Base-by-base conservation (phyloP, 2,329 filamentous ascomycete species). In the Botrytis cinerea region DNA sequence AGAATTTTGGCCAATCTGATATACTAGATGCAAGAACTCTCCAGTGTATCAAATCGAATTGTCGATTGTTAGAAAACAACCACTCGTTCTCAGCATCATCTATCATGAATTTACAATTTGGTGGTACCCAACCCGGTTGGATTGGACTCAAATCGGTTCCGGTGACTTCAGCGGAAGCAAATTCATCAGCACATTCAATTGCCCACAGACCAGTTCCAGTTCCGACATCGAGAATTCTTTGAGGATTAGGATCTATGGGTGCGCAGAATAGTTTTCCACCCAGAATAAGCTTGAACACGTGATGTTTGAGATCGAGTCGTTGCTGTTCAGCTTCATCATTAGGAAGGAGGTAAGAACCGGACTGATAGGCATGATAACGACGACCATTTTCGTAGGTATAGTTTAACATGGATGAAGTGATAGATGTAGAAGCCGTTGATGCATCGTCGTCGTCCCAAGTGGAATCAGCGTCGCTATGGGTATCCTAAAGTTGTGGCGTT, bases 271-370 rank as follows among this genome's bases (percentile, higher is more conserved):
- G 80, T 25, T 59, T 70, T 28, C 76, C 75, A 18, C 76, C 76
- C 5, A 72, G 54, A 38, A 74, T 74, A 4, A 80, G 73, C 69
- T 78, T 77, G 28, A 79, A 75, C 67, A 80, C 77, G 78, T 80
- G 10, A 75, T 80, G 79, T 70, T 80, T 87, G 83, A 89, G 84
- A 70, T 89, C 87, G 76, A 88, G 85, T 54, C 87, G 82, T 75
- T 89, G 87, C 78, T 89, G 87, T 80, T 90, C 88, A 8, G 84
- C 81, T 67, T 89, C 88, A 74, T 90, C 88, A 72, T 89, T 90
- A 40, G 88, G 88, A 68, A 89, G 88, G 72, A 86, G 86, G 77
- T 90, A 90, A 18, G 80, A 78, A 9, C 87, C 87, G 73, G 87
- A 86, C 28, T 86, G 83, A 77, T 87, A 88, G 60, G 83, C 83